Evolutionary conservation across 805 yeast genomes (phyloP).

Genomic region (Myxozyma neglecta): DNA sequence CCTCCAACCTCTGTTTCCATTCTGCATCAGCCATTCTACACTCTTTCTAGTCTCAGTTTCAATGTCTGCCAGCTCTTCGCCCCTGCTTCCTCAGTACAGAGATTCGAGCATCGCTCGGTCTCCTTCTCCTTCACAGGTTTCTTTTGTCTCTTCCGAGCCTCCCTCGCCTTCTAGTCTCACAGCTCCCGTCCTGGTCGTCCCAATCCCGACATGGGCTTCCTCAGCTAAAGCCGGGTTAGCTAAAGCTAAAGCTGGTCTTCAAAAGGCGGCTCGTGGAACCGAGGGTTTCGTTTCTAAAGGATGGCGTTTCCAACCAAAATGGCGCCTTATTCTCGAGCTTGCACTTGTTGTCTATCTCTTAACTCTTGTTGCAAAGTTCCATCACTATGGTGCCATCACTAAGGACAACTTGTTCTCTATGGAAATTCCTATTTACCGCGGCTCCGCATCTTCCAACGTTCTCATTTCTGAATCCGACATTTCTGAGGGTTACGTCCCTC

Average conservation of each 20-base stretch:
- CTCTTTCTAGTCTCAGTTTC: not conserved
- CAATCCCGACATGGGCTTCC: slow-evolving; percentile 1
- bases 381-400: slow-evolving; percentile 11
- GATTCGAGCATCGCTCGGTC: not conserved
- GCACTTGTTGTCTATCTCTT: slow-evolving; percentile 12
- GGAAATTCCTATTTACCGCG: slow-evolving; percentile 4
- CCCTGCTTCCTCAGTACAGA: slow-evolving; percentile 2
- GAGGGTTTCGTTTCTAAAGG: not conserved
- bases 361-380: slow-evolving; percentile 12
- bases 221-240: not conserved
- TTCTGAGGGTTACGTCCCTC: slow-evolving; percentile 15
- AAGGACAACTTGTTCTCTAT: slow-evolving; percentile 10
- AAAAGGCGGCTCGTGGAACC: not conserved
- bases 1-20: not conserved
- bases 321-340: slow-evolving; percentile 7
- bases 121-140: slow-evolving; percentile 1
- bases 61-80: slow-evolving; percentile 13
- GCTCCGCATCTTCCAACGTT: not conserved
- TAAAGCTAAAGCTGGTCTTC: not conserved
- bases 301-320: not conserved
- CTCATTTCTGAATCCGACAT: not conserved
- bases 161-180: not conserved
- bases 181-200: slow-evolving; percentile 1
- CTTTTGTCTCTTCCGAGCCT: not conserved
- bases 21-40: not conserved